phyloP scores from a whole-genome alignment of 140 eudicot genomes.

The Stevia rebaudiana region DNA sequence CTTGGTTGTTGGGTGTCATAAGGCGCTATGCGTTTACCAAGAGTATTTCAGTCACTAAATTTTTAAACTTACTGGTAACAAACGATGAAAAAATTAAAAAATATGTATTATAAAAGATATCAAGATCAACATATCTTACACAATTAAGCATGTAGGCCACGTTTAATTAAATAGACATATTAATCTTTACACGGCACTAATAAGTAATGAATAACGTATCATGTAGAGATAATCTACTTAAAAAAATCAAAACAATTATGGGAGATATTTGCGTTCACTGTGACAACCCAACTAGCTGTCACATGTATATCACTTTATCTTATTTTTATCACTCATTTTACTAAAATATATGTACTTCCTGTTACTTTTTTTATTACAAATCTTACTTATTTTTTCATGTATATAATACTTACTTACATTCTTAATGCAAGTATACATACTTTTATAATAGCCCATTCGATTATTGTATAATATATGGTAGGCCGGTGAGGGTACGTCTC shows the following conservation, averaged over 20 bases:
- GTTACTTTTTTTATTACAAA: background rate
- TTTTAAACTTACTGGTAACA: background rate
- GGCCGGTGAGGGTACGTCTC: no score
- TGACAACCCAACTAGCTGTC: conserved; percentile 30
- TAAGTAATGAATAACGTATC: conserved; percentile 7
- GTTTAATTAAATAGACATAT: background rate
- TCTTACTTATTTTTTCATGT: no score
- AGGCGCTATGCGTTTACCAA: no score
- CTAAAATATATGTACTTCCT: background rate
- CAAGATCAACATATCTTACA: background rate
- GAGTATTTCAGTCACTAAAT: background rate
- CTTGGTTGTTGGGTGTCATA: no score
- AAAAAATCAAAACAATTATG: background rate
- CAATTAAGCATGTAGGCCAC: background rate
- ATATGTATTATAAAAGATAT: background rate
- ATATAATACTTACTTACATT: no score
- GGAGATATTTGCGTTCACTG: conserved; percentile 26
- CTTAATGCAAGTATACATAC: no score
- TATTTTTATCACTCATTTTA: conserved; percentile 8
- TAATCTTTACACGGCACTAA: conserved; percentile 6
- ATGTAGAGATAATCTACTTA: background rate
- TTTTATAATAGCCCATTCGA: no score
- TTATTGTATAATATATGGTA: no score
- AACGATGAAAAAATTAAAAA: background rate
- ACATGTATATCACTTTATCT: conserved; percentile 9